phyloP scores from a whole-genome alignment of 1,284 basidiomycete species.

The Ganoderma multipileum region DNA sequence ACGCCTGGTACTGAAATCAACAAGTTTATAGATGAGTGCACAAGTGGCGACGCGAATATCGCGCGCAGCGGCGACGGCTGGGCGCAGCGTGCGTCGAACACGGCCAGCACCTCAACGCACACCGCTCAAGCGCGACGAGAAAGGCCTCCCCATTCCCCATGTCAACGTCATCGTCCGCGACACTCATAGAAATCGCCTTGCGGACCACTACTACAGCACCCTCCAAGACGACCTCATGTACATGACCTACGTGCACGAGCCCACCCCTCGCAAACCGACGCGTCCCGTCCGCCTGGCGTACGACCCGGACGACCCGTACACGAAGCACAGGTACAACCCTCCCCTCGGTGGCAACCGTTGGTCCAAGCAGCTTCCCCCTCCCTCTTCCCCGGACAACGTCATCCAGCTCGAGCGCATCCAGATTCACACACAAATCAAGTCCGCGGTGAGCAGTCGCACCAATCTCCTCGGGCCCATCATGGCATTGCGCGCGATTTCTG shows the following conservation, averaged over 20 bases:
- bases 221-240: constrained; percentile 92
- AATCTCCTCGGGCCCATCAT: constrained; percentile 87
- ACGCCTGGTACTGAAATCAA: neutral
- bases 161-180: constrained; percentile 68
- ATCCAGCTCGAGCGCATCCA: constrained; percentile 85
- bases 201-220: constrained; percentile 86
- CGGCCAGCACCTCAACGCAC: constrained; percentile 42
- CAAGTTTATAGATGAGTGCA: constrained; percentile 33
- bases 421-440: constrained; percentile 86
- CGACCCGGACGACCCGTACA: constrained; percentile 83
- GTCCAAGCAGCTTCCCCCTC: constrained; percentile 69
- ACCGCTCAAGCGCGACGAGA: constrained; percentile 53
- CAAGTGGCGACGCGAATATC: constrained; percentile 26
- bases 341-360: constrained; percentile 77
- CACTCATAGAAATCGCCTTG: constrained; percentile 79
- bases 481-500: constrained; percentile 88
- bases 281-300: constrained; percentile 72
- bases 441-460: constrained; percentile 77
- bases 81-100: constrained; percentile 36
- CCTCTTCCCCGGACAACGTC: constrained; percentile 70
- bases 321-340: constrained; percentile 74
- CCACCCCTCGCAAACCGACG: constrained; percentile 55
- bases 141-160: constrained; percentile 71
- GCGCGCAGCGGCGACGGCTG: constrained; percentile 29
- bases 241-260: constrained; percentile 90